Evolutionary conservation across 768 basidiomycete species (phyloP).

Genomic region (Boletus subparvulus): DNA sequence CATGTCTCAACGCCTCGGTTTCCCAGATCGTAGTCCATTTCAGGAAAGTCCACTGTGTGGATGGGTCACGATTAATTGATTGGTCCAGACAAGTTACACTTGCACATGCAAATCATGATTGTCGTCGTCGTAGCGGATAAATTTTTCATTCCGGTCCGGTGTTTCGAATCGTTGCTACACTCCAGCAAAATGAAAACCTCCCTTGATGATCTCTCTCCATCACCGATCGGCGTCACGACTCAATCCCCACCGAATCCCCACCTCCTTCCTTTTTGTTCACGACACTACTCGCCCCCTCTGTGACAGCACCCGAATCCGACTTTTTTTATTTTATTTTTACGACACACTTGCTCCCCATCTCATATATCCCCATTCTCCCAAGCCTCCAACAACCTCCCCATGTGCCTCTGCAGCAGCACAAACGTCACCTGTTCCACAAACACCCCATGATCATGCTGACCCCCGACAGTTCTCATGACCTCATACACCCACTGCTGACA

Average conservation of each 20-base stretch:
- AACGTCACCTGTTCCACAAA: conserved; percentile 13
- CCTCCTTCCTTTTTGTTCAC: background rate
- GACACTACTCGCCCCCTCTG: no score
- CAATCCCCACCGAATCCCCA: background rate
- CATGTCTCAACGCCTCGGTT: no score
- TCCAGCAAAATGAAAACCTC: background rate
- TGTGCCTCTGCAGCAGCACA: conserved; percentile 21
- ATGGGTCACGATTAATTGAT: no score
- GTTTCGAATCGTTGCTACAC: conserved; percentile 22
- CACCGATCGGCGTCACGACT: conserved; percentile 2
- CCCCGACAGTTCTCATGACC: conserved; percentile 6
- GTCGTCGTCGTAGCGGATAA: no score
- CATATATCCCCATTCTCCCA: conserved; percentile 32
- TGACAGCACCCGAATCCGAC: no score
- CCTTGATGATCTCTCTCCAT: background rate
- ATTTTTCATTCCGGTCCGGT: background rate
- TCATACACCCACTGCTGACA: conserved; percentile 31
- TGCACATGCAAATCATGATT: conserved; percentile 15
- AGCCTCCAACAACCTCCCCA: conserved; percentile 28
- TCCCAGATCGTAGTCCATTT: no score
- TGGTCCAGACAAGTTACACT: no score
- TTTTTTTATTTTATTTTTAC: no score
- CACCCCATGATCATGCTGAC: conserved; percentile 7
- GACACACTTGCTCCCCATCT: no score
- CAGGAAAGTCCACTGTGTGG: no score